Evolutionary conservation across 495 filamentous ascomycete species (phyloP).

Genomic region (Tuber magnatum): DNA sequence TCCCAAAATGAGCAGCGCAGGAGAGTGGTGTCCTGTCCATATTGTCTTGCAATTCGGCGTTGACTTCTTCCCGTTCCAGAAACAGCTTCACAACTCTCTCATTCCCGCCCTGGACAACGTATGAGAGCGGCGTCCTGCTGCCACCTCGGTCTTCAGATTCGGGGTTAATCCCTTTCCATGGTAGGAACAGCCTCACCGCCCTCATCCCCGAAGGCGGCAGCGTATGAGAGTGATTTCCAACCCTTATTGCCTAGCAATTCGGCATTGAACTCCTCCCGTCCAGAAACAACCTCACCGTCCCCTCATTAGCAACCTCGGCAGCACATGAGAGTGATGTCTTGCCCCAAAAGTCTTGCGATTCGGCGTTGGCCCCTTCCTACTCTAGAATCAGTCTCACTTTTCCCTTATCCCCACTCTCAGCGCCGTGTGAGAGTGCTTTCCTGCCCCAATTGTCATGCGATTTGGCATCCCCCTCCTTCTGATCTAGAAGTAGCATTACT

Average conservation of each 20-base stretch:
- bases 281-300: slow-evolving; percentile 34
- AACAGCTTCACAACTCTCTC: slow-evolving; percentile 37
- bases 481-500: slow-evolving; percentile 24
- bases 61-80: slow-evolving; percentile 7
- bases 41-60: slow-evolving; percentile 9
- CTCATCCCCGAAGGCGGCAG: slow-evolving; percentile 38
- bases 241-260: slow-evolving; percentile 28
- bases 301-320: slow-evolving; percentile 32
- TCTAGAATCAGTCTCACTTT: slow-evolving; percentile 40
- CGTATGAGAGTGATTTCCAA: slow-evolving; percentile 43
- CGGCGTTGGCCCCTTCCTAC: neutral
- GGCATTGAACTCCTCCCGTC: slow-evolving; percentile 16
- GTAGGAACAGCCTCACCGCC: too few relatives aligned
- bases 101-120: slow-evolving; percentile 8
- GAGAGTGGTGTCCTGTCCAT: slow-evolving; percentile 37
- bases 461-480: slow-evolving; percentile 7
- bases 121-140: too few relatives aligned
- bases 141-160: too few relatives aligned
- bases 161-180: too few relatives aligned
- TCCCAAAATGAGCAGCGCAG: slow-evolving; percentile 35
- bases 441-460: slow-evolving; percentile 12
- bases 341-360: slow-evolving; percentile 15
- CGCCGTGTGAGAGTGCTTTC: slow-evolving; percentile 26
- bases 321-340: slow-evolving; percentile 39
- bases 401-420: slow-evolving; percentile 35